A percentile compares a stretch with the other conserved stretches of the same genome.
Conservation (phyloP, 2,329 filamentous ascomycete species). For the Colletotrichum navitas region DNA sequence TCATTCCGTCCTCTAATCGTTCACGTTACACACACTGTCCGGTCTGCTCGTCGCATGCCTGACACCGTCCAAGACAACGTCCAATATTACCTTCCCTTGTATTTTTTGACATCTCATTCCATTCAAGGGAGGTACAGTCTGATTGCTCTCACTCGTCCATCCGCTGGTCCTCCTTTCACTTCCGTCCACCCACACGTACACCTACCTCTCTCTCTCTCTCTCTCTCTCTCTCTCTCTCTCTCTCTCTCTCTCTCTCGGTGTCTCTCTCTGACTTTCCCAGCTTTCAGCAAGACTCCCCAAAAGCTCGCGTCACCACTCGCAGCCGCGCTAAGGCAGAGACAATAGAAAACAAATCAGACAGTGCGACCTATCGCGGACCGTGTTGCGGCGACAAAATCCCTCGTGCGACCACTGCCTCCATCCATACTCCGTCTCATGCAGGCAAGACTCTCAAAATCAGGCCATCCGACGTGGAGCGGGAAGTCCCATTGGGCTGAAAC, state of each 20-base stretch:
- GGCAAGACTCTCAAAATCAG: conserved; percentile 12
- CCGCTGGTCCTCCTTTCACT: background rate
- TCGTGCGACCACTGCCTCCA: background rate
- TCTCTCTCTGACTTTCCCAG: conserved; percentile 5
- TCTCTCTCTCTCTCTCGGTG: background rate
- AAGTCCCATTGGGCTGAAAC: conserved; percentile 39
- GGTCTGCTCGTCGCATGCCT: background rate
- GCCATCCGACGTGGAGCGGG: conserved; percentile 30
- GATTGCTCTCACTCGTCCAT: background rate
- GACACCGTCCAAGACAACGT: conserved; percentile 9
- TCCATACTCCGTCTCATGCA: conserved; percentile 17
- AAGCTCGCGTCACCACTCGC: conserved; percentile 25
- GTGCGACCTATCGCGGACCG: conserved; percentile 11
- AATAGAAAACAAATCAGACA: conserved; percentile 9
- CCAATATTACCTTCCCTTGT: background rate
- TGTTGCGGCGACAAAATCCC: conserved; percentile 8
- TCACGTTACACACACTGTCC: background rate
- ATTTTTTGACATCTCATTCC: background rate
- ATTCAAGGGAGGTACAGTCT: conserved; percentile 1
- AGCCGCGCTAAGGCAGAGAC: conserved; percentile 31
- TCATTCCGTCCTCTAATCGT: background rate
- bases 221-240: background rate
- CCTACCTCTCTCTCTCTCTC: background rate
- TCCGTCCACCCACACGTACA: background rate
- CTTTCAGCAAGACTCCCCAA: conserved; percentile 9